These are phyloP conservation scores for Onygenales sp. DNA, from an alignment of 2,329 filamentous ascomycete species.

Conservation along the genomic window DNA sequence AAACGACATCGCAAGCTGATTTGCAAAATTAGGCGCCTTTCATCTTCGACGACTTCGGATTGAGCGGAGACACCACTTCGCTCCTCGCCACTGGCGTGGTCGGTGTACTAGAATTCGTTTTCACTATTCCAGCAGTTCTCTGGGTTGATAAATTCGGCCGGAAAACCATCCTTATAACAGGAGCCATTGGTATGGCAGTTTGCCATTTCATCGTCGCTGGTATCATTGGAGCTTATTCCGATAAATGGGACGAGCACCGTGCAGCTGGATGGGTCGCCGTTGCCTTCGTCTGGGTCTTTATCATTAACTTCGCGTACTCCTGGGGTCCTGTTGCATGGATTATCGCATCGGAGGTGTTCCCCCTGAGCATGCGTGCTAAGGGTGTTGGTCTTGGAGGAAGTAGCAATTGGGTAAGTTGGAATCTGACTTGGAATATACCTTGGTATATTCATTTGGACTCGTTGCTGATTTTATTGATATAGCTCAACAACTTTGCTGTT, in stretches of 20 bases:
- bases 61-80: conserved; percentile 27
- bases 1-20: conserved; percentile 2
- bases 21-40: conserved; percentile 12
- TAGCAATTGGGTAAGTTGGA: conserved; percentile 21
- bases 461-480: background rate
- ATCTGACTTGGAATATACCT: background rate
- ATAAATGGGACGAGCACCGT: conserved; percentile 47
- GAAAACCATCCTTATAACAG: conserved; percentile 30
- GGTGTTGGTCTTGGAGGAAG: conserved; percentile 24
- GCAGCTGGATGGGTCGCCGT: conserved; percentile 62
- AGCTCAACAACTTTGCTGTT: conserved; percentile 53
- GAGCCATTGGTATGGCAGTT: conserved; percentile 59
- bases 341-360: conserved; percentile 64
- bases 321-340: conserved; percentile 67
- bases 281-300: conserved; percentile 55
- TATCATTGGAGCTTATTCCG: conserved; percentile 55
- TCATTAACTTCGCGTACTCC: conserved; percentile 64
- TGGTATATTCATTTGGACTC: conserved; percentile 8
- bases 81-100: conserved; percentile 32
- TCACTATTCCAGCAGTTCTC: conserved; percentile 31
- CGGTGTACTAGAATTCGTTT: conserved; percentile 30
- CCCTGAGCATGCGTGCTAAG: conserved; percentile 58
- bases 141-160: conserved; percentile 33
- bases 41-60: conserved; percentile 26
- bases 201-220: conserved; percentile 64